phyloP scores from a whole-genome alignment of 805 yeast species.

The Saccharomycopsis lassenensis region DNA sequence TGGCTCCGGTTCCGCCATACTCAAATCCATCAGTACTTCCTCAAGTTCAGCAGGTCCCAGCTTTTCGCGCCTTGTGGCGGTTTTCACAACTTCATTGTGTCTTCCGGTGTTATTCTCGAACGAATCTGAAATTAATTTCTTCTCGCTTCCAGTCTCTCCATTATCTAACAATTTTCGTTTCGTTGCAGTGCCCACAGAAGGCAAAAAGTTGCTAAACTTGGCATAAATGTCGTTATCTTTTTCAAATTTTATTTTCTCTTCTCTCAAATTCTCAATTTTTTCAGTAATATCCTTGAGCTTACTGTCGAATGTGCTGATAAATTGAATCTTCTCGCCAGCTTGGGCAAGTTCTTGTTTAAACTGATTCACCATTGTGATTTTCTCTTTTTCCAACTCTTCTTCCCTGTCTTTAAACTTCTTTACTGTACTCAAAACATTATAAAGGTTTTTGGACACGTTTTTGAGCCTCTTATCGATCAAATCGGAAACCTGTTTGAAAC shows the following conservation, averaged over 20 bases:
- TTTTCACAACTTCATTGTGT: no score
- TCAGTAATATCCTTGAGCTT: slow-evolving; percentile 5
- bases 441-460: slow-evolving; percentile 13
- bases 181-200: no score
- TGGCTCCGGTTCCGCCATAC: no score
- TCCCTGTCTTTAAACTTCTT: slow-evolving; percentile 4
- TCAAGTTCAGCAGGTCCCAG: no score
- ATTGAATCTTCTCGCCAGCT: slow-evolving; percentile 14
- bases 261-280: slow-evolving; percentile 8
- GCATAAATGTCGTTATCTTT: slow-evolving; percentile 15
- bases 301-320: slow-evolving; percentile 12
- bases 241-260: slow-evolving; percentile 16
- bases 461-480: no score
- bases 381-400: slow-evolving; percentile 6
- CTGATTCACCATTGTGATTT: slow-evolving; percentile 9
- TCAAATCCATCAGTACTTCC: no score
- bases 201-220: slow-evolving; percentile 8
- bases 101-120: no score
- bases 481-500: not conserved
- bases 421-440: slow-evolving; percentile 10
- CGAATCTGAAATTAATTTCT: no score
- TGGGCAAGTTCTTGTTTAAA: slow-evolving; percentile 10
- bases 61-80: no score
- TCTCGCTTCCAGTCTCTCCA: no score
- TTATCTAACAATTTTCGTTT: no score